A percentile compares a stretch with the other conserved stretches of the same genome.
phyloP scores from a whole-genome alignment of 345 rosid species.

The Viola odorata region DNA sequence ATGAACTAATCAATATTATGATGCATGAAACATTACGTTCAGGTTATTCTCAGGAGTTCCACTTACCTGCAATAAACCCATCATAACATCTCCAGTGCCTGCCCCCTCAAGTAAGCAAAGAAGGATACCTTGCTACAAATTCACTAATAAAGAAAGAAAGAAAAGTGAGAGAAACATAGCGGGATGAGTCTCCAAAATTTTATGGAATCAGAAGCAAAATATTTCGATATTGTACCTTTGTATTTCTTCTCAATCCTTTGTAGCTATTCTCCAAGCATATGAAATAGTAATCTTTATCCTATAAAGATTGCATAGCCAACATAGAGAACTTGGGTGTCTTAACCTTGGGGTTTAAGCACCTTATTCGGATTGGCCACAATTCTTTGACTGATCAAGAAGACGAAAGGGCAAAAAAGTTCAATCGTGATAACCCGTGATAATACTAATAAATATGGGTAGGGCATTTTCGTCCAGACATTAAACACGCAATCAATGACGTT shows the following conservation, averaged over 20 bases:
- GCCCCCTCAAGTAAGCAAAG: slow-evolving; percentile 57
- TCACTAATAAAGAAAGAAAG: not conserved
- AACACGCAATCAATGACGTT: too few species aligned
- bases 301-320: slow-evolving; percentile 43
- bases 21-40: not conserved
- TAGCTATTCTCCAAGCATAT: slow-evolving; percentile 38
- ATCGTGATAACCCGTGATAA: too few species aligned
- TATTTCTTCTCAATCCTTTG: slow-evolving; percentile 22
- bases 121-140: slow-evolving; percentile 40
- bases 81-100: slow-evolving; percentile 34
- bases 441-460: too few species aligned
- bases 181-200: not conserved
- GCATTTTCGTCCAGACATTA: too few species aligned
- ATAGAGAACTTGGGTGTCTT: slow-evolving; percentile 36
- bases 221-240: slow-evolving; percentile 25
- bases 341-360: slow-evolving; percentile 35
- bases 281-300: slow-evolving; percentile 40
- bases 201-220: not conserved
- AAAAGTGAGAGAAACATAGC: slow-evolving; percentile 5
- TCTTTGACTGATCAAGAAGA: slow-evolving; percentile 32
- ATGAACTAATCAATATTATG: not conserved
- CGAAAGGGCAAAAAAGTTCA: too few species aligned
- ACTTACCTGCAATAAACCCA: slow-evolving; percentile 58
- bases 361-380: slow-evolving; percentile 55
- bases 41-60: not conserved